These are phyloP conservation scores for Ophiognomonia clavigignenti-juglandacearum DNA, from an alignment of 2,329 filamentous ascomycete species.

Conservation along the genomic window DNA sequence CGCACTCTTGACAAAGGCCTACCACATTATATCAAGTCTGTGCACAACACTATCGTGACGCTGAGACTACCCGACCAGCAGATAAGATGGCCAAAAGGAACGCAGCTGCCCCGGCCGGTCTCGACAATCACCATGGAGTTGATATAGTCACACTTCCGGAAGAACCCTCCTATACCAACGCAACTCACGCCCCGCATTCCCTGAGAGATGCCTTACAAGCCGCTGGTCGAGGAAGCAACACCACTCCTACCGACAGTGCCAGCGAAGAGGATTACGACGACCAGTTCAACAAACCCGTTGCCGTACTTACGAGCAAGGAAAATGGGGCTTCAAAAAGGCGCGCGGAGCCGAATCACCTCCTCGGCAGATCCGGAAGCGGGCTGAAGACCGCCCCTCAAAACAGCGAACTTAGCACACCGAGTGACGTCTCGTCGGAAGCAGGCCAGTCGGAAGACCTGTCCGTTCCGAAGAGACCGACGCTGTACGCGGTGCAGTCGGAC, in stretches of 20 bases:
- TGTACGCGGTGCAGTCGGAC: conserved; percentile 25
- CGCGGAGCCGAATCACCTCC: conserved; percentile 8
- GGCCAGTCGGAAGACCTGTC: conserved; percentile 14
- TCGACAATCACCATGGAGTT: background rate
- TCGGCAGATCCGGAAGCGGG: conserved; percentile 18
- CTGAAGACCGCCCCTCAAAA: conserved; percentile 1
- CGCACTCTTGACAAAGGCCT: too few species aligned
- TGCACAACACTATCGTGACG: background rate
- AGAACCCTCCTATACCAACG: conserved; percentile 2
- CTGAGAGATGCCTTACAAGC: conserved; percentile 20
- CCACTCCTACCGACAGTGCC: conserved; percentile 31
- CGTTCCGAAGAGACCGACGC: conserved; percentile 13
- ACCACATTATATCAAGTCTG: too few species aligned
- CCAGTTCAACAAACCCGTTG: conserved; percentile 19
- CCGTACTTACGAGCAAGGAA: conserved; percentile 19
- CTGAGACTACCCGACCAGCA: too few species aligned
- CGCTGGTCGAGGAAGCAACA: conserved; percentile 7
- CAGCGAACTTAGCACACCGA: conserved; percentile 11
- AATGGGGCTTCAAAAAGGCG: conserved; percentile 17
- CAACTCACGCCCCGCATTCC: conserved; percentile 10
- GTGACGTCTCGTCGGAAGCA: conserved; percentile 9
- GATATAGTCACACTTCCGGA: background rate
- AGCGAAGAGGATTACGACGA: conserved; percentile 44
- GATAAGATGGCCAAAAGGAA: conserved; percentile 13
- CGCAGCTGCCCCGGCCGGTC: conserved; percentile 2